Evolutionary conservation across 129 eudicot species (phyloP).

Genomic region (Pseudognaphalium luteoalbum): DNA sequence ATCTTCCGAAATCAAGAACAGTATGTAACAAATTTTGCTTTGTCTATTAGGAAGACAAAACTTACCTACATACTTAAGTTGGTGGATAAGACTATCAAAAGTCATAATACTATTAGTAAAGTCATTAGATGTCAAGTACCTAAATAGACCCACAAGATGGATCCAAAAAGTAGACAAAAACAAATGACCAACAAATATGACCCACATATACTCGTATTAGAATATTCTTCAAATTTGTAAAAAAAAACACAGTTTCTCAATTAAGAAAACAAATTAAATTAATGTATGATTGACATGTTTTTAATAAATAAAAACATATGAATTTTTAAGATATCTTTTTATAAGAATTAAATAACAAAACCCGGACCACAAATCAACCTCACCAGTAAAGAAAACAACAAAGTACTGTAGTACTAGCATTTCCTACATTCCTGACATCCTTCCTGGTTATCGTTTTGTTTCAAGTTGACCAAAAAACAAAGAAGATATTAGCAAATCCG

Average conservation of each 20-base stretch:
- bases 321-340: background rate
- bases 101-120: background rate
- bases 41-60: no score
- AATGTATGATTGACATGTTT: background rate
- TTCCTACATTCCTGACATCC: no score
- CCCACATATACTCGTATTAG: background rate
- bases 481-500: no score
- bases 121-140: conserved; percentile 19
- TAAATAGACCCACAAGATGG: conserved; percentile 10
- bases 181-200: conserved; percentile 4
- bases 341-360: background rate
- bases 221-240: no score
- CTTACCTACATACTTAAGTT: background rate
- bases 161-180: conserved; percentile 17
- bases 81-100: background rate
- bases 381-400: background rate
- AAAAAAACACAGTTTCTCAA: background rate
- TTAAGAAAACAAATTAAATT: background rate
- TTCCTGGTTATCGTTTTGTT: no score
- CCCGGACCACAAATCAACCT: background rate
- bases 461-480: no score
- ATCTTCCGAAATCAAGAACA: no score
- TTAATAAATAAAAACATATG: background rate
- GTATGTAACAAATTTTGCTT: no score
- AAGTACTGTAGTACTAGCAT: no score